Evolutionary conservation across 2,329 filamentous ascomycete genomes (phyloP).

Genomic region (Monilinia vaccinii-corymbosi): DNA sequence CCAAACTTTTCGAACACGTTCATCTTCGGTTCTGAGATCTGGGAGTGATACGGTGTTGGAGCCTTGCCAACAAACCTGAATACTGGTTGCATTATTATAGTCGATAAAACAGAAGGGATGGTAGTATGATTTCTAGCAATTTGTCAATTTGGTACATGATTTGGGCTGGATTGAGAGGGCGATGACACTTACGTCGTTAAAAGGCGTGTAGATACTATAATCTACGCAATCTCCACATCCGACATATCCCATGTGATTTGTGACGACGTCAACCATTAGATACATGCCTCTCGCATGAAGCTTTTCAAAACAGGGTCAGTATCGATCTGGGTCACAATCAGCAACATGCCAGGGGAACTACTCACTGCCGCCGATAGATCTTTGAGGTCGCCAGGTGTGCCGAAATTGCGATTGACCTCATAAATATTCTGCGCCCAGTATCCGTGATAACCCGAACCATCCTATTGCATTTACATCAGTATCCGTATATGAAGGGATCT

Average conservation of each 20-base stretch:
- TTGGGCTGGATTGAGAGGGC: slow-evolving; percentile 8
- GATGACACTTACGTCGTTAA: slow-evolving; percentile 27
- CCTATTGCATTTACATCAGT: slow-evolving; percentile 7
- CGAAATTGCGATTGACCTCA: slow-evolving; percentile 40
- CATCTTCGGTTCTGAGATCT: slow-evolving; percentile 26
- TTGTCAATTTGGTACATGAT: background rate
- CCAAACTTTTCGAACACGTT: slow-evolving; percentile 19
- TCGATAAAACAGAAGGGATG: slow-evolving; percentile 30
- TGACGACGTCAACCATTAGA: slow-evolving; percentile 43
- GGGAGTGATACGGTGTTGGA: slow-evolving; percentile 25
- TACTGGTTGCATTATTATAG: slow-evolving; percentile 29
- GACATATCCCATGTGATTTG: slow-evolving; percentile 37
- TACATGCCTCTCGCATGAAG: slow-evolving; percentile 35
- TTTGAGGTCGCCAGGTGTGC: slow-evolving; percentile 37
- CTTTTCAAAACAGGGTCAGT: background rate
- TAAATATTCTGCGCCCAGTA: slow-evolving; percentile 42
- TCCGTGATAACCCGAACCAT: slow-evolving; percentile 36
- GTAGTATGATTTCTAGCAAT: slow-evolving; percentile 25
- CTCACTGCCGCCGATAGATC: slow-evolving; percentile 36
- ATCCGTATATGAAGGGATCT: background rate
- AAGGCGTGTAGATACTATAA: slow-evolving; percentile 32
- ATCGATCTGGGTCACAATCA: background rate
- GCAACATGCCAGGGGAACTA: background rate
- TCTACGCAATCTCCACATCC: slow-evolving; percentile 31
- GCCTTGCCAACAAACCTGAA: slow-evolving; percentile 24